Evolutionary conservation across 2,329 filamentous ascomycete species (phyloP).

Genomic region (Dactylellina cionopaga): DNA sequence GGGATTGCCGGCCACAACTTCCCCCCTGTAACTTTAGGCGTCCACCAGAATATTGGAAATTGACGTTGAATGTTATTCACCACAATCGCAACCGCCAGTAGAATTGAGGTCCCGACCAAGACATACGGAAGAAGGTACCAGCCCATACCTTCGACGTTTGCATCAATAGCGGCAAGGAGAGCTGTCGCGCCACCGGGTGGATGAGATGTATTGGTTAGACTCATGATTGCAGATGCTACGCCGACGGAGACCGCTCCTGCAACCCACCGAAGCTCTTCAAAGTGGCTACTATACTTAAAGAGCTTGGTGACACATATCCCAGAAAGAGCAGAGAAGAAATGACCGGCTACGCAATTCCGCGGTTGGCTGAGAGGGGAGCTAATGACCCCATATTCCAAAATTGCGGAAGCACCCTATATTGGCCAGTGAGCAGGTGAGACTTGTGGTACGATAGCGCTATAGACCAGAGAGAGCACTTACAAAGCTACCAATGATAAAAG

Average conservation of each 20-base stretch:
- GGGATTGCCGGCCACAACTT: too few relatives aligned
- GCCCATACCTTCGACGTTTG: conserved; percentile 67
- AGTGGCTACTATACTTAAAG: conserved; percentile 66
- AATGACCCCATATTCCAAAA: conserved; percentile 77
- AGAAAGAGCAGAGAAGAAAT: conserved; percentile 70
- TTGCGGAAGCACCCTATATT: conserved; percentile 74
- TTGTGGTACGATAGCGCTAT: neutral
- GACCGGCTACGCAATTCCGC: conserved; percentile 74
- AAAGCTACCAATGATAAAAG: conserved; percentile 74
- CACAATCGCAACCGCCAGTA: conserved; percentile 70
- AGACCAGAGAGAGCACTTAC: conserved; percentile 64
- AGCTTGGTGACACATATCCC: conserved; percentile 73
- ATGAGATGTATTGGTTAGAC: conserved; percentile 75
- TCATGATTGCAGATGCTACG: conserved; percentile 72
- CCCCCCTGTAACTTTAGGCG: conserved; percentile 58
- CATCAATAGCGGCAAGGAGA: conserved; percentile 72
- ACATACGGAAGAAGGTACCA: conserved; percentile 75
- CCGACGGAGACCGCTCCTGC: conserved; percentile 74
- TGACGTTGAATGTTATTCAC: too few relatives aligned
- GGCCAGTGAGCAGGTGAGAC: neutral
- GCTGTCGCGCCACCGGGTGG: conserved; percentile 80
- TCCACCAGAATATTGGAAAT: conserved; percentile 80
- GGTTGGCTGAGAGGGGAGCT: conserved; percentile 78
- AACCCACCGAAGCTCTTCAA: conserved; percentile 69
- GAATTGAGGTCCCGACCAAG: conserved; percentile 69